Percentiles rank a stretch among this genome's conserved stretches.
Conservation (phyloP, 1,284 basidiomycete genomes). For the Cryptococcus sp. region DNA sequence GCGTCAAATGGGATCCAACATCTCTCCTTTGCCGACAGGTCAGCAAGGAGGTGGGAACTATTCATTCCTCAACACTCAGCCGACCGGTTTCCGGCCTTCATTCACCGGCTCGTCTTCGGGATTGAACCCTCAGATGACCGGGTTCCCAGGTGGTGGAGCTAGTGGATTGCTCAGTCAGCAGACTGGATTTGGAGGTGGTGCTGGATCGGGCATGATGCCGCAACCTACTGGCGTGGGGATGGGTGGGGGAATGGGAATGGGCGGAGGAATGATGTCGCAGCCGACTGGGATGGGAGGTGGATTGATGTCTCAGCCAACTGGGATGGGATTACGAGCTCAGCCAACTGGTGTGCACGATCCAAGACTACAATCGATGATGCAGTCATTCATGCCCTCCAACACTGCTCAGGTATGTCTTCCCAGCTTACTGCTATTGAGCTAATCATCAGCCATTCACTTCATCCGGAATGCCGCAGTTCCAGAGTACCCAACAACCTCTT, state of each 20-base stretch:
- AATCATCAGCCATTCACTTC: conserved; percentile 33
- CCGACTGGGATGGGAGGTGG: conserved; percentile 13
- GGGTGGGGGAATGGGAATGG: too few relatives aligned
- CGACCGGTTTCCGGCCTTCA: conserved; percentile 28
- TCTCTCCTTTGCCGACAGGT: conserved; percentile 1
- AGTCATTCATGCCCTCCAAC: conserved; percentile 68
- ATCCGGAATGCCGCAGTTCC: conserved; percentile 57
- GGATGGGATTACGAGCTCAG: conserved; percentile 32
- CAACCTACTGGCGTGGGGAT: conserved; percentile 54
- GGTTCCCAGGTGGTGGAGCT: conserved; percentile 31
- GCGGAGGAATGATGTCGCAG: conserved; percentile 56
- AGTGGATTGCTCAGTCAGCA: conserved; percentile 41
- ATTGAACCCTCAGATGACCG: conserved; percentile 38
- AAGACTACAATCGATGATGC: conserved; percentile 75
- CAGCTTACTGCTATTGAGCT: too few relatives aligned
- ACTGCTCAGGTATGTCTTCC: conserved; percentile 31
- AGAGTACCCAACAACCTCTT: conserved; percentile 48
- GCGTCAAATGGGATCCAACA: background rate
- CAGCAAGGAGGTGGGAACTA: conserved; percentile 21
- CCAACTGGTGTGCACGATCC: conserved; percentile 65
- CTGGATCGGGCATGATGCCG: conserved; percentile 29
- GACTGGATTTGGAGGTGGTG: conserved; percentile 51
- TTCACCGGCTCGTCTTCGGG: conserved; percentile 25
- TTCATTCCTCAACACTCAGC: conserved; percentile 42
- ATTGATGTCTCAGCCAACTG: conserved; percentile 31